phyloP scores from a whole-genome alignment of 2,329 filamentous ascomycete genomes.

The Samsoniella hepiali region DNA sequence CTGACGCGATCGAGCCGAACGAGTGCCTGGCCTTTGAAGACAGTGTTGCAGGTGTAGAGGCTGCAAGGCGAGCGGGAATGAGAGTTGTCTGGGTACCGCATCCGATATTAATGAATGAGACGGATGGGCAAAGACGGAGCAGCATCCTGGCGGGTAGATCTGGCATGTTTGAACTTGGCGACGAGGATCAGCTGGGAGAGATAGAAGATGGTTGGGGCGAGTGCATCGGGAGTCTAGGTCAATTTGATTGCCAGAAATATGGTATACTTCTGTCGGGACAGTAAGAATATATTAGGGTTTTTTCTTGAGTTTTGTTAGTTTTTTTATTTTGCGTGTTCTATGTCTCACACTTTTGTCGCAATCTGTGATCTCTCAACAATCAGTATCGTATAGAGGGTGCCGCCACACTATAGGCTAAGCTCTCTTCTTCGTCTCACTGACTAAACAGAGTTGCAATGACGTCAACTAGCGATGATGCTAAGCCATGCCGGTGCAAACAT shows the following conservation, averaged over 20 bases:
- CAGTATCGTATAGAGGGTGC: no score
- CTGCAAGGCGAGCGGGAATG: constrained; percentile 69
- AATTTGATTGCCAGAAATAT: constrained; percentile 36
- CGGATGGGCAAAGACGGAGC: not conserved
- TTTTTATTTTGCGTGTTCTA: no score
- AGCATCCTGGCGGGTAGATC: constrained; percentile 23
- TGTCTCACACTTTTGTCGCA: no score
- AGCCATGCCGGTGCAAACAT: no score
- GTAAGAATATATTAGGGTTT: no score
- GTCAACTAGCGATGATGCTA: no score
- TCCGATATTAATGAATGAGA: not conserved
- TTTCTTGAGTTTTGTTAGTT: no score
- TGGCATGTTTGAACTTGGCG: constrained; percentile 23
- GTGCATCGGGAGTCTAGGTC: constrained; percentile 31
- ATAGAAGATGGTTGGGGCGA: constrained; percentile 37
- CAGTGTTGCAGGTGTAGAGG: constrained; percentile 67
- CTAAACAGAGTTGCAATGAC: no score
- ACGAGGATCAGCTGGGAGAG: constrained; percentile 30
- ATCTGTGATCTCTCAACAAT: no score
- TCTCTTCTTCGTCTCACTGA: no score
- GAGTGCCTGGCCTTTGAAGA: constrained; percentile 43
- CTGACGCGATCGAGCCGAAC: constrained; percentile 48
- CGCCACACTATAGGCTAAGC: no score
- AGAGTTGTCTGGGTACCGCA: constrained; percentile 59
- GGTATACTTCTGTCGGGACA: constrained; percentile 11